Evolutionary conservation across 805 yeast species (phyloP).

Genomic region (Kurtzmaniella fragi): DNA sequence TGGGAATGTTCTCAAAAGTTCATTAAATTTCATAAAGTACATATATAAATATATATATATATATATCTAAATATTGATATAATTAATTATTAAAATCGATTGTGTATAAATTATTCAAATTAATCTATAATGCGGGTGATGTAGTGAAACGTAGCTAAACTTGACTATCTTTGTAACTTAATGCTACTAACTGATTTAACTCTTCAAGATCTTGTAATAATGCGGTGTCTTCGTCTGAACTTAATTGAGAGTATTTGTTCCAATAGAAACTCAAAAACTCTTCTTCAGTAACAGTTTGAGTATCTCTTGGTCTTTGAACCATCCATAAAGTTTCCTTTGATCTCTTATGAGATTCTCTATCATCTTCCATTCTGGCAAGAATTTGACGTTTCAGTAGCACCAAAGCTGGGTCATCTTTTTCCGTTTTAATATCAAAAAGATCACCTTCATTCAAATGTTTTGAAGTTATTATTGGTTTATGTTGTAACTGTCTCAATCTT

Average conservation of each 20-base stretch:
- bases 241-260: conserved; percentile 41
- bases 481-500: conserved; percentile 34
- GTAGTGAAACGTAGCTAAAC: conserved; percentile 10
- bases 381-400: conserved; percentile 47
- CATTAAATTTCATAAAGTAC: background rate
- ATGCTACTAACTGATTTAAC: conserved; percentile 47
- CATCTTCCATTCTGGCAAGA: conserved; percentile 81
- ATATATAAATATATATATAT: background rate
- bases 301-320: conserved; percentile 43
- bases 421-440: conserved; percentile 19
- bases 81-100: background rate
- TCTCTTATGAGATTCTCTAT: conserved; percentile 84
- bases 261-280: conserved; percentile 43
- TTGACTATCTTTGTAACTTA: conserved; percentile 47
- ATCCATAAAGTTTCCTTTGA: conserved; percentile 80
- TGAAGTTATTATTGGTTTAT: conserved; percentile 16
- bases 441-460: conserved; percentile 22
- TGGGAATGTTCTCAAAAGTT: conserved; percentile 40
- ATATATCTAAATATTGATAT: conserved; percentile 1
- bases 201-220: conserved; percentile 47
- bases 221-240: conserved; percentile 39
- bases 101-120: background rate
- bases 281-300: conserved; percentile 30
- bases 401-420: conserved; percentile 12
- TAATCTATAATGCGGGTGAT: background rate